A percentile compares a stretch with the other conserved stretches of the same genome.
phyloP scores from a whole-genome alignment of 805 yeast species.

The Kodamaea lidongshanica region DNA sequence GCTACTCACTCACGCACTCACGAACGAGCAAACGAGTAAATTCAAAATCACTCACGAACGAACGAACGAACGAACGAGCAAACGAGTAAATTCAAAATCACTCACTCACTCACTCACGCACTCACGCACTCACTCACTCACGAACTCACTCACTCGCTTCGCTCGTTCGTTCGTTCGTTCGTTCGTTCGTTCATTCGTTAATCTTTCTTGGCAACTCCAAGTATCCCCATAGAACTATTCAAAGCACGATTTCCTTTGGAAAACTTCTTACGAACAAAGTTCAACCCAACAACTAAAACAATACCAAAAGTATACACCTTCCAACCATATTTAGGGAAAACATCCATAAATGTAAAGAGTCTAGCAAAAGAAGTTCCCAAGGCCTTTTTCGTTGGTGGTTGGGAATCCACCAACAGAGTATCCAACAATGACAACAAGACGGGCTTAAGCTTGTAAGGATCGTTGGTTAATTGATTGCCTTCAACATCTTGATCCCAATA shows the following conservation, averaged over 20 bases:
- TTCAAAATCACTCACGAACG: no score
- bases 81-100: no score
- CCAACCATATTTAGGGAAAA: constrained; percentile 39
- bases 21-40: no score
- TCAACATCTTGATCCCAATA: constrained; percentile 27
- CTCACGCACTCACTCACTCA: no score
- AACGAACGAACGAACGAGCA: no score
- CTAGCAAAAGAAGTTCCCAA: constrained; percentile 41
- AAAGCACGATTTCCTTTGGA: constrained; percentile 1
- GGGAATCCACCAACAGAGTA: constrained; percentile 17
- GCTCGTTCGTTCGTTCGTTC: no score
- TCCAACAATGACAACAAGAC: constrained; percentile 36
- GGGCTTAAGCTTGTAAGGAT: constrained; percentile 26
- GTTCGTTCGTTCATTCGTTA: no score
- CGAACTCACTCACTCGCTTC: no score
- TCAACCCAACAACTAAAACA: constrained; percentile 8
- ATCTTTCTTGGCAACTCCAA: constrained; percentile 9
- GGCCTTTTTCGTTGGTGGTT: constrained; percentile 19
- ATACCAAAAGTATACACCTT: constrained; percentile 31
- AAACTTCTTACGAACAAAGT: constrained; percentile 1
- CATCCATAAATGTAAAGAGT: constrained; percentile 36
- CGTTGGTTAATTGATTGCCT: constrained; percentile 33
- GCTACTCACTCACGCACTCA: no score
- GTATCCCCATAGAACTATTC: constrained; percentile 5
- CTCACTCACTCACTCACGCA: no score